Percentiles rank a stretch among this genome's conserved stretches.
phyloP scores from a whole-genome alignment of 805 yeast genomes.

The Starmera quercuum region DNA sequence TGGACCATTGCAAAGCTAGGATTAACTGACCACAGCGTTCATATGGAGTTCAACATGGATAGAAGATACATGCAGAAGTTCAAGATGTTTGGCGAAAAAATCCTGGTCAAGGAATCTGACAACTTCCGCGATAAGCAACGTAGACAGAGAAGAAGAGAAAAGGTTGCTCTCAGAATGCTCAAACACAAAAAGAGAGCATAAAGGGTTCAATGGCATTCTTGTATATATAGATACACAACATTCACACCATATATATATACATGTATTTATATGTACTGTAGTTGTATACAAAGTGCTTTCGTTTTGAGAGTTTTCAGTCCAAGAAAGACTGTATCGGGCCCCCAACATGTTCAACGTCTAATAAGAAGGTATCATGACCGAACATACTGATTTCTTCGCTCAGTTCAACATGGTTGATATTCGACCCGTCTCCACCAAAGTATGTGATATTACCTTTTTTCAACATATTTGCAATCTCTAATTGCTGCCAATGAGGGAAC shows the following conservation, averaged over 20 bases:
- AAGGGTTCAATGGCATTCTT: neutral
- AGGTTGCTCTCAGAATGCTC: slow-evolving; percentile 24
- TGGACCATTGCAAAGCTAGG: slow-evolving; percentile 86
- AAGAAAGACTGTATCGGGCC: slow-evolving; percentile 64
- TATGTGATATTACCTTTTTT: slow-evolving; percentile 21
- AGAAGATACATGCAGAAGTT: slow-evolving; percentile 72
- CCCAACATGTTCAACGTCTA: slow-evolving; percentile 76
- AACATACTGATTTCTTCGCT: slow-evolving; percentile 70
- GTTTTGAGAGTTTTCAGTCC: too few species aligned
- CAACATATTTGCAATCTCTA: slow-evolving; percentile 64
- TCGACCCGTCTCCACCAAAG: slow-evolving; percentile 27
- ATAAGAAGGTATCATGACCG: slow-evolving; percentile 88
- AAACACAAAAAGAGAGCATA: neutral
- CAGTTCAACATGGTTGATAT: slow-evolving; percentile 62
- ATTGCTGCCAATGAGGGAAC: slow-evolving; percentile 93
- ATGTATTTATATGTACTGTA: neutral
- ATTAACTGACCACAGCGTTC: slow-evolving; percentile 69
- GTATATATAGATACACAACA: neutral
- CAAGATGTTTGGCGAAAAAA: slow-evolving; percentile 70
- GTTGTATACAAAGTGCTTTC: too few species aligned
- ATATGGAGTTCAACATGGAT: slow-evolving; percentile 75
- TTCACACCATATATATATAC: neutral
- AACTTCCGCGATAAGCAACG: slow-evolving; percentile 38
- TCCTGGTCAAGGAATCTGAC: slow-evolving; percentile 50
- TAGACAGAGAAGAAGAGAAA: slow-evolving; percentile 39